Conservation (phyloP, 179 eudicot genomes). For the Silene coronaria region DNA sequence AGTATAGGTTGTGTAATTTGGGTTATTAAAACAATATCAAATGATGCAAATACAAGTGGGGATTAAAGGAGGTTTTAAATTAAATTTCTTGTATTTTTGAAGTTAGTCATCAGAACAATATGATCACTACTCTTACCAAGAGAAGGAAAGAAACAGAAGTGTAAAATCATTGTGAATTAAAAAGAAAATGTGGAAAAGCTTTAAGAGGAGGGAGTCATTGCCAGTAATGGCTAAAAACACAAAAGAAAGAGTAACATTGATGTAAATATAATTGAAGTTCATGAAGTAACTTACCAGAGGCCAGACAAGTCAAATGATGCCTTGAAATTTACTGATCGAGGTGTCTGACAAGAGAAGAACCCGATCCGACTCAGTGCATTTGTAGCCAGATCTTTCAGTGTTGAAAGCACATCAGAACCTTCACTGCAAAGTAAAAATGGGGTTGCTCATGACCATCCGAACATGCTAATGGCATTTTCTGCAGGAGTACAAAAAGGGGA, state of each 20-base stretch:
- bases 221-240: not conserved
- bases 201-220: not conserved
- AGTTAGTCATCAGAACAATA: too few relatives aligned
- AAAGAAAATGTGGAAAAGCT: too few relatives aligned
- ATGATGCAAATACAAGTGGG: too few relatives aligned
- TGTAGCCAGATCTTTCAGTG: slow-evolving; percentile 40
- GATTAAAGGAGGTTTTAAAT: too few relatives aligned
- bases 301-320: slow-evolving; percentile 21
- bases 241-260: not conserved
- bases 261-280: not conserved
- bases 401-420: slow-evolving; percentile 39
- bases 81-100: too few relatives aligned
- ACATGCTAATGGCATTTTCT: not conserved
- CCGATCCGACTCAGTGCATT: slow-evolving; percentile 49
- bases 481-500: not conserved
- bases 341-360: slow-evolving; percentile 48
- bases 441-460: slow-evolving; percentile 14
- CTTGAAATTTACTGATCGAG: slow-evolving; percentile 31
- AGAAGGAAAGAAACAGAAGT: too few relatives aligned
- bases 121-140: too few relatives aligned
- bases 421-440: slow-evolving; percentile 35
- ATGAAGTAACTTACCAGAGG: slow-evolving; percentile 16
- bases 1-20: not conserved
- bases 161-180: too few relatives aligned
- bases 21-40: too few relatives aligned